Evolutionary conservation across 257 asterid genomes (phyloP).

Genomic region (Haberlea rhodopensis): DNA sequence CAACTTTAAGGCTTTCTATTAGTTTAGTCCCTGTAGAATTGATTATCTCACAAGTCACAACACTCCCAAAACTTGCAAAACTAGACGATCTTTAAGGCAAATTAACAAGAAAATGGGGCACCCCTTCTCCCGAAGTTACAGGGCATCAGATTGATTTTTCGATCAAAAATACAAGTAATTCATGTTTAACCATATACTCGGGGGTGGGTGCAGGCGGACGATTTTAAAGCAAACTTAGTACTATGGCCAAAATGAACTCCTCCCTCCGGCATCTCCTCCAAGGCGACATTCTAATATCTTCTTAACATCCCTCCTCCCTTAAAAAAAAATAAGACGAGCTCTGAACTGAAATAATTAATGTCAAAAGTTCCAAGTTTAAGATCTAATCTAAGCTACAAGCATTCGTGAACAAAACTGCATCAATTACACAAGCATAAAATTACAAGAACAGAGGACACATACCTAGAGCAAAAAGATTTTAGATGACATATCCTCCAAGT

Average conservation of each 20-base stretch:
- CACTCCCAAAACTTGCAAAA: neutral
- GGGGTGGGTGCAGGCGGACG: too few species aligned
- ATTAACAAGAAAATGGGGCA: neutral
- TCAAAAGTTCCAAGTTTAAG: neutral
- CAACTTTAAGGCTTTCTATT: neutral
- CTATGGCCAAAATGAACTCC: too few species aligned
- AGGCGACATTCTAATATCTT: too few species aligned
- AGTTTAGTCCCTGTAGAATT: neutral
- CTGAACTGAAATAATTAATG: neutral
- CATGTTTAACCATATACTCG: too few species aligned
- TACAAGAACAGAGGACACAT: constrained; percentile 40
- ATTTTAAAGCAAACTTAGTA: too few species aligned
- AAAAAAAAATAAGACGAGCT: too few species aligned
- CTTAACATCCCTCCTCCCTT: too few species aligned
- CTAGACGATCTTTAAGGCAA: too few species aligned
- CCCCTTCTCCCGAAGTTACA: too few species aligned
- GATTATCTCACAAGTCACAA: neutral
- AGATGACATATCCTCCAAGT: constrained; percentile 34
- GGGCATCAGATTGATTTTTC: too few species aligned
- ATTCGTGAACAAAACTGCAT: constrained; percentile 42
- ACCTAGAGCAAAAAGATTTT: constrained; percentile 36
- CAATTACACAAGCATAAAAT: constrained; percentile 38
- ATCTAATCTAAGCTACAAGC: constrained; percentile 27
- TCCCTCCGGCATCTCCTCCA: too few species aligned
- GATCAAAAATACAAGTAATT: too few species aligned